A percentile compares a stretch with the other conserved stretches of the same genome.
Conservation (phyloP, 2,329 filamentous ascomycete genomes). For the Ophiobolus disseminans region DNA sequence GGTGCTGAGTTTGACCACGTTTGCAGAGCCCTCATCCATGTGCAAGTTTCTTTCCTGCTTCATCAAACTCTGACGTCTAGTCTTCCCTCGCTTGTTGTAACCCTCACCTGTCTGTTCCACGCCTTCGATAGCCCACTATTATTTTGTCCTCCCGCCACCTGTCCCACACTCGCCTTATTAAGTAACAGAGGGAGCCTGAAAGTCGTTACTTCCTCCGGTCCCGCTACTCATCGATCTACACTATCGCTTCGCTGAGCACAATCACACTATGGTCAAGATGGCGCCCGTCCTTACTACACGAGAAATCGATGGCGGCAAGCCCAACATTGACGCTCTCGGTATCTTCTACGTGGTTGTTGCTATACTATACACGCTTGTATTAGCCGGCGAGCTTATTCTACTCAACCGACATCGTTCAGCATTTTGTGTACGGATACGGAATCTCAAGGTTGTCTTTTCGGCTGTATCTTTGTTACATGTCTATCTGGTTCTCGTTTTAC, state of each 20-base stretch:
- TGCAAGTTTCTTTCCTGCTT: conserved; percentile 28
- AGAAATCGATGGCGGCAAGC: conserved; percentile 35
- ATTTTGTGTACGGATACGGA: conserved; percentile 44
- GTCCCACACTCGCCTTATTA: conserved; percentile 32
- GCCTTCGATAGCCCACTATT: conserved; percentile 27
- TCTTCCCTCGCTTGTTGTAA: conserved; percentile 38
- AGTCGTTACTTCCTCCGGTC: conserved; percentile 10
- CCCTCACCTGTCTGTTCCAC: conserved; percentile 32
- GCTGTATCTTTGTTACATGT: conserved; percentile 46
- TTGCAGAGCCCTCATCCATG: conserved; percentile 27
- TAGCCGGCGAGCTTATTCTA: conserved; percentile 39
- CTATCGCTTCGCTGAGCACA: conserved; percentile 15
- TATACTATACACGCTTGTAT: conserved; percentile 42
- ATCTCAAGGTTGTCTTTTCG: conserved; percentile 42
- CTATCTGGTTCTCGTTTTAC: conserved; percentile 44
- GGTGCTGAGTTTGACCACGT: conserved; percentile 34
- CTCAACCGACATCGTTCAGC: conserved; percentile 38
- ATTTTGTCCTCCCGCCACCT: conserved; percentile 27
- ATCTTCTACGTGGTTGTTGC: conserved; percentile 42
- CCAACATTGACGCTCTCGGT: conserved; percentile 43
- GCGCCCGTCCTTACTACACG: conserved; percentile 36
- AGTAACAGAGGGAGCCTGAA: conserved; percentile 34
- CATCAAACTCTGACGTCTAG: conserved; percentile 29
- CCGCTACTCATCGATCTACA: not conserved
- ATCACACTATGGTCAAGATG: conserved; percentile 40